Base-by-base conservation (phyloP, 139 green algal species). In the Micromonas pusilla region DNA sequence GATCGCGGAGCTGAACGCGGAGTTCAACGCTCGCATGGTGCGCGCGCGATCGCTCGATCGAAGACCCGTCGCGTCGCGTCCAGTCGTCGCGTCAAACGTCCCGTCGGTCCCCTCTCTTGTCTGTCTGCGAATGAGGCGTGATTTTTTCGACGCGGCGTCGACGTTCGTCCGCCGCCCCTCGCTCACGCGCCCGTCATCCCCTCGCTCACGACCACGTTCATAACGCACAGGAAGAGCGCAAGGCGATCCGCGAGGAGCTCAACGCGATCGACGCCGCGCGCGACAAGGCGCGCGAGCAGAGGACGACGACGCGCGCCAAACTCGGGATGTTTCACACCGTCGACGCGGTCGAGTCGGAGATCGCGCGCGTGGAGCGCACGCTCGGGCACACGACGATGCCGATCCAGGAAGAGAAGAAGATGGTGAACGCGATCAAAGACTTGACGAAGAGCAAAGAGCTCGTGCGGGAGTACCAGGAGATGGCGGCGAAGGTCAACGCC, bases 301-400 rank as follows among this genome's bases (percentile, higher is more conserved):
- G 25, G 28, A 25, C 2, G 31, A 34, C 21, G 20, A 70, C 23
- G 63, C 28, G 32, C 21, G 28, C 2, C 63, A 70, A 70, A 25
- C 63, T 70, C 31, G 23, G 63, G 54, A 65, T 65, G 31, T 39
- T 33, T 25, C 28, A 31, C 28, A 70, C 28, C 63, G 63, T 84
- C 26, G 85, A 89, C 65, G 34, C 87, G 30, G 87, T 91, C 54
- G 87, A 91, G 67, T 78, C 84, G 60, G 82, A 89, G 80, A 83
- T 91, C 3, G 23, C 52, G 9, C 80, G 80, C 16, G 54, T 90
- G 5, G 86, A 91, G 72, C 53, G 85, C 68, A 74, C 78, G 30
- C 79, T 88, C 73, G 31, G 65, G 36, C 87, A 91, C 81, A 87
- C 81, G 62, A 85, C 79, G 25, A 72, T 89, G 70, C 66, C 81